Conservation (phyloP, 305 asterid species). For the Fraxinus nigra region DNA sequence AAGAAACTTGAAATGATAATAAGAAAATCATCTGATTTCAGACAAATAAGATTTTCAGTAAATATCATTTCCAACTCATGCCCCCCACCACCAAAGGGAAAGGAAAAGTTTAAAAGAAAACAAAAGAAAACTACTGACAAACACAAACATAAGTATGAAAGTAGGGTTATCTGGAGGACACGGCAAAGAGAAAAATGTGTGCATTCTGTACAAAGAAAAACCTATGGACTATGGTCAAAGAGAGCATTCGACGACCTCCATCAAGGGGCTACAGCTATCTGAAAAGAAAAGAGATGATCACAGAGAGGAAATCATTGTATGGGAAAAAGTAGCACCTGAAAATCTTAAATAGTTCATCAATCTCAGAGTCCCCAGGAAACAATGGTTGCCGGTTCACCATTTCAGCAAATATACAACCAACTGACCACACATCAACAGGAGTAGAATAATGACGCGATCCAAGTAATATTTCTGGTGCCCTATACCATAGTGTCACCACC, state of each 20-base stretch:
- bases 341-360: constrained; percentile 86
- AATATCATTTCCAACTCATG: neutral
- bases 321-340: constrained; percentile 61
- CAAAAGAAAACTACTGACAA: neutral
- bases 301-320: constrained; percentile 9
- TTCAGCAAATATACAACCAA: constrained; percentile 99
- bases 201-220: neutral
- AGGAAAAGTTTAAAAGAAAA: neutral
- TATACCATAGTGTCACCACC: constrained; percentile 99
- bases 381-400: constrained; percentile 81
- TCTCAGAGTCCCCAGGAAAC: constrained; percentile 98
- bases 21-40: neutral
- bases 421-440: constrained; percentile 97
- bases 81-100: neutral
- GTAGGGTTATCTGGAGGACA: neutral
- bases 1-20: neutral
- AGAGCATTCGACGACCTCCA: neutral
- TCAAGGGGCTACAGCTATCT: neutral
- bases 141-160: neutral
- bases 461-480: constrained; percentile 99
- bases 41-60: neutral
- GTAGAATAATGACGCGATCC: constrained; percentile 96
- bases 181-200: neutral
- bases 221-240: neutral
- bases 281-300: neutral